Evolutionary conservation across 169 alveolate genomes (phyloP).

Genomic region (Miamiensis avidus): DNA sequence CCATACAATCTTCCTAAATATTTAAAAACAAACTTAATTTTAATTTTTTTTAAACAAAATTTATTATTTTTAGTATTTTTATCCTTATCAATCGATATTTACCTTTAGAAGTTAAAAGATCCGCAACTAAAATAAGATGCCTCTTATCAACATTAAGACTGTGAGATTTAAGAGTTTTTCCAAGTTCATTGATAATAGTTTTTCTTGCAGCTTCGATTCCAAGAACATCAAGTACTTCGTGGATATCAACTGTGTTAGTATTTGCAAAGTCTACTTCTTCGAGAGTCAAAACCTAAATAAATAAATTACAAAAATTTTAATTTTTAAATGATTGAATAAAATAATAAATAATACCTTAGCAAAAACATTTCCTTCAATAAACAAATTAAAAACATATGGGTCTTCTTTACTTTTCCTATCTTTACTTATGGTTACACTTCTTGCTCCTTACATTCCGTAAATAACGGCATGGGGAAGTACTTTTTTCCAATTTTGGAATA

Average conservation of each 20-base stretch:
- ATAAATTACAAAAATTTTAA: too few species aligned
- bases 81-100: background rate
- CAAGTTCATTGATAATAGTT: slow-evolving; percentile 93
- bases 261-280: slow-evolving; percentile 91
- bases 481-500: slow-evolving; percentile 24
- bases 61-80: too few species aligned
- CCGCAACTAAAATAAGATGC: slow-evolving; percentile 97
- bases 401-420: slow-evolving; percentile 62
- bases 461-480: slow-evolving; percentile 21
- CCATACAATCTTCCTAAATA: slow-evolving; percentile 93
- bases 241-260: slow-evolving; percentile 48
- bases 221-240: slow-evolving; percentile 59
- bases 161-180: slow-evolving; percentile 93
- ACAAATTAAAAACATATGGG: slow-evolving; percentile 75
- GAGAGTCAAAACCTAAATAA: slow-evolving; percentile 89
- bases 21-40: background rate
- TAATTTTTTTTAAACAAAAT: too few species aligned
- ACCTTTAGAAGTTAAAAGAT: slow-evolving; percentile 96
- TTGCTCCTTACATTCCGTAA: slow-evolving; percentile 21
- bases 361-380: slow-evolving; percentile 94
- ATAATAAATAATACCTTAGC: background rate
- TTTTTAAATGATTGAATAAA: too few species aligned
- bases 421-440: slow-evolving; percentile 12
- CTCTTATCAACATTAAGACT: slow-evolving; percentile 94
- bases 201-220: slow-evolving; percentile 98